Percentiles rank a stretch among this genome's conserved stretches.
Evolutionary conservation across 805 yeast genomes (phyloP).

Genomic region (Brettanomyces sp.): DNA sequence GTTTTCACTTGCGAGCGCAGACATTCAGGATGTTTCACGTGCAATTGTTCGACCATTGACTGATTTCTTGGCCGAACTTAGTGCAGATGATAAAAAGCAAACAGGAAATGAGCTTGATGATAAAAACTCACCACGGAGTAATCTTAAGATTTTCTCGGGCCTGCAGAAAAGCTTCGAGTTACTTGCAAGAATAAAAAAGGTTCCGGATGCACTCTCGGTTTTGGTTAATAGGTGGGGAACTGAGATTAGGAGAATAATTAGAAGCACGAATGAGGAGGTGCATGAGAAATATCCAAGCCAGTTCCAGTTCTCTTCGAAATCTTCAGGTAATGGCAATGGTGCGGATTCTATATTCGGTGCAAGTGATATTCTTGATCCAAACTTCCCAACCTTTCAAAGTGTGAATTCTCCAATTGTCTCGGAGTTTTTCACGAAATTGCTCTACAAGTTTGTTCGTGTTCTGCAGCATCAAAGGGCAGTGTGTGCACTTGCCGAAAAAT

Average conservation of each 20-base stretch:
- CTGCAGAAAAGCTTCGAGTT: slow-evolving; percentile 13
- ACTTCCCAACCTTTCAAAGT: slow-evolving; percentile 30
- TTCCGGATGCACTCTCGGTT: slow-evolving; percentile 48
- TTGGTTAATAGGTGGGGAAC: slow-evolving; percentile 44
- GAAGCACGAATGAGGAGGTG: slow-evolving; percentile 55
- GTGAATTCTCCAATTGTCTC: slow-evolving; percentile 38
- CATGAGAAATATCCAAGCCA: slow-evolving; percentile 40
- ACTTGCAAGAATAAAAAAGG: slow-evolving; percentile 41
- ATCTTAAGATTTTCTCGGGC: slow-evolving; percentile 14
- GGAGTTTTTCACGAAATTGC: slow-evolving; percentile 66
- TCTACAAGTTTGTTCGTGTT: slow-evolving; percentile 49
- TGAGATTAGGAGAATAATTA: slow-evolving; percentile 58
- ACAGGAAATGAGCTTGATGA: slow-evolving; percentile 1
- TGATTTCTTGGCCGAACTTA: slow-evolving; percentile 25
- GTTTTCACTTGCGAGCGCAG: slow-evolving; percentile 13
- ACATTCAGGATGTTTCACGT: slow-evolving; percentile 17
- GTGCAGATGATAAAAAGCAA: slow-evolving; percentile 1
- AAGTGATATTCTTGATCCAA: slow-evolving; percentile 22
- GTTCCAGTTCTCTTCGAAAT: neutral
- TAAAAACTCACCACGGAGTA: slow-evolving; percentile 17
- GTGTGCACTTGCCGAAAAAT: slow-evolving; percentile 38
- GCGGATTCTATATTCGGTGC: neutral
- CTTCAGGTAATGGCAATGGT: neutral
- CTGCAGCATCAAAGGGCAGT: slow-evolving; percentile 65
- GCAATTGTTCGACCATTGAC: slow-evolving; percentile 26